Percentiles rank a stretch among this genome's conserved stretches.
Conservation (phyloP, 768 basidiomycete species). For the Cystoderma amianthinum region DNA sequence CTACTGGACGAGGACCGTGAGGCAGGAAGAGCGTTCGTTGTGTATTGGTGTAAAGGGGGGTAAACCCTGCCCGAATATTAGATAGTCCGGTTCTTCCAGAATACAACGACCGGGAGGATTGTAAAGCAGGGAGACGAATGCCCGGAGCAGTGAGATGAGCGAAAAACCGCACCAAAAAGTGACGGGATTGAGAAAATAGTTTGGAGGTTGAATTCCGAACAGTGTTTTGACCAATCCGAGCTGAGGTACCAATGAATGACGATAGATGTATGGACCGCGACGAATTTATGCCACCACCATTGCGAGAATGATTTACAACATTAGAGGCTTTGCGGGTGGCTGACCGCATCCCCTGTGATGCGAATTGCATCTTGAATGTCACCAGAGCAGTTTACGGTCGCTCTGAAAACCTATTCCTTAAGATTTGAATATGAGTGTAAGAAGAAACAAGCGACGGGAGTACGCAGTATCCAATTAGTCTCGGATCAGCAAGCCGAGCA, state of each 20-base stretch:
- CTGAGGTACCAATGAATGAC: not conserved
- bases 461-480: too few relatives aligned
- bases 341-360: slow-evolving; percentile 1
- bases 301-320: not conserved
- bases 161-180: not conserved
- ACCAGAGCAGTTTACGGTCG: not conserved
- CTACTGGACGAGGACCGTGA: slow-evolving; percentile 33
- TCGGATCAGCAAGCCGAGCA: too few relatives aligned
- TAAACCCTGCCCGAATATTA: not conserved
- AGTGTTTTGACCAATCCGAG: not conserved
- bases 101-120: not conserved
- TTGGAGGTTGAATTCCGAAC: not conserved
- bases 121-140: not conserved
- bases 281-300: not conserved
- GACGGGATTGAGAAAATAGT: not conserved
- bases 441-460: too few relatives aligned
- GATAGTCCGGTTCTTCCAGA: not conserved
- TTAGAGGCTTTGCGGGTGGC: not conserved
- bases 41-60: not conserved
- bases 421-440: too few relatives aligned
- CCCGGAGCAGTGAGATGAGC: slow-evolving; percentile 1
- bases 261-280: not conserved
- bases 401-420: not conserved
- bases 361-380: not conserved
- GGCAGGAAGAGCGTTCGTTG: slow-evolving; percentile 39